phyloP scores from a whole-genome alignment of 208 protist genomes.

The Leishmania arabica region DNA sequence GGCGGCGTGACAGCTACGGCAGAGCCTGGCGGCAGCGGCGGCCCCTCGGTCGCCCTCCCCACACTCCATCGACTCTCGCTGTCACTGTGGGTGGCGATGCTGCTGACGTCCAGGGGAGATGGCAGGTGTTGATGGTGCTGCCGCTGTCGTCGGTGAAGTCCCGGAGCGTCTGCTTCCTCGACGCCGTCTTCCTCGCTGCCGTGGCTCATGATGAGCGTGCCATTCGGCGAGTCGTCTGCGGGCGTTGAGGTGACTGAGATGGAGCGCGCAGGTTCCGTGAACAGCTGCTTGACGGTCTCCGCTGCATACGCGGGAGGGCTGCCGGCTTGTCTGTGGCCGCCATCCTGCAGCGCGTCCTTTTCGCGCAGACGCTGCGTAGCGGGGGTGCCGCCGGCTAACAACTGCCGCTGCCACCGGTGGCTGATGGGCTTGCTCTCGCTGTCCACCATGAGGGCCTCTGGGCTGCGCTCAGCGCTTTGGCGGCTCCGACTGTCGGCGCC shows the following conservation, averaged over 20 bases:
- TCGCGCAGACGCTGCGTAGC: conserved; percentile 14
- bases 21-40: conserved; percentile 5
- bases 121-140: background rate
- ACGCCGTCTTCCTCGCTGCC: background rate
- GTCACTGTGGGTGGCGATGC: background rate
- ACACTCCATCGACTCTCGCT: background rate
- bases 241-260: conserved; percentile 2
- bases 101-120: background rate
- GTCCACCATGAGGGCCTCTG: conserved; percentile 34
- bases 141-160: background rate
- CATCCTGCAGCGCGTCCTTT: background rate
- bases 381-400: conserved; percentile 9
- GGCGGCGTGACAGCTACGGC: background rate
- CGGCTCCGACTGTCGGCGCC: background rate
- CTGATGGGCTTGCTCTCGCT: conserved; percentile 36
- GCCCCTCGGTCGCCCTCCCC: background rate
- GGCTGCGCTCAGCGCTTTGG: conserved; percentile 12
- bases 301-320: background rate
- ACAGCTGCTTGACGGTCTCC: conserved; percentile 13
- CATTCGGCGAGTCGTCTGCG: background rate
- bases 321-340: background rate
- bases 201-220: conserved; percentile 4
- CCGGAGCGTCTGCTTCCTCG: background rate
- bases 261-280: background rate
- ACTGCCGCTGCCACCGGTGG: conserved; percentile 24